Conservation (phyloP, 441 rosid species). For the Pelargonium australe region DNA sequence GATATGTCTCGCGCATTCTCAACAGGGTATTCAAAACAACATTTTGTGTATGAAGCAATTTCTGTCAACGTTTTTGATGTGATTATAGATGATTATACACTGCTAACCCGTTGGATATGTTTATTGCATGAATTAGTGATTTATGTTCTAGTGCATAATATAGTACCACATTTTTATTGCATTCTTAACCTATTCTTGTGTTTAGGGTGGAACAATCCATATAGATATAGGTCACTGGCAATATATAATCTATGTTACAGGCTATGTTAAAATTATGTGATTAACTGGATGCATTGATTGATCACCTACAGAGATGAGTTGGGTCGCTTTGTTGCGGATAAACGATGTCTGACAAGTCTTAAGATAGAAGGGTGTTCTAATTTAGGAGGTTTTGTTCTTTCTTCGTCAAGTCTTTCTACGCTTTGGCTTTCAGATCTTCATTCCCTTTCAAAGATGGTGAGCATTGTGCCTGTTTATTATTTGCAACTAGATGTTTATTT, state of each 20-base stretch:
- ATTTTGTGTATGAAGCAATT: not conserved
- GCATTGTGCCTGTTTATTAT: not conserved
- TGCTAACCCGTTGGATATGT: not conserved
- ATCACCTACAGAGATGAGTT: slow-evolving; percentile 62
- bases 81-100: not conserved
- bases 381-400: slow-evolving; percentile 66
- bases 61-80: not conserved
- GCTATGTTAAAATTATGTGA: not conserved
- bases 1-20: not conserved
- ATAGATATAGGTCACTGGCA: not conserved
- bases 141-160: not conserved
- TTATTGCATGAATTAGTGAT: not conserved
- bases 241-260: not conserved
- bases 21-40: not conserved
- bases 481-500: not conserved
- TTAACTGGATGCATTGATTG: slow-evolving; percentile 13
- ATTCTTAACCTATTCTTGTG: not conserved
- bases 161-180: not conserved
- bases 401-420: slow-evolving; percentile 69
- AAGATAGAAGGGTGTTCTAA: slow-evolving; percentile 94
- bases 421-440: slow-evolving; percentile 84
- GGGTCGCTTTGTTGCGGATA: slow-evolving; percentile 87
- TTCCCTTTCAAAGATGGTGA: slow-evolving; percentile 77
- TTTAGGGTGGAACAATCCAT: not conserved
- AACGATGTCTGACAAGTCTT: slow-evolving; percentile 65